Base-by-base conservation (phyloP, 768 basidiomycete genomes). In the Rhodotorula taiwanensis region DNA sequence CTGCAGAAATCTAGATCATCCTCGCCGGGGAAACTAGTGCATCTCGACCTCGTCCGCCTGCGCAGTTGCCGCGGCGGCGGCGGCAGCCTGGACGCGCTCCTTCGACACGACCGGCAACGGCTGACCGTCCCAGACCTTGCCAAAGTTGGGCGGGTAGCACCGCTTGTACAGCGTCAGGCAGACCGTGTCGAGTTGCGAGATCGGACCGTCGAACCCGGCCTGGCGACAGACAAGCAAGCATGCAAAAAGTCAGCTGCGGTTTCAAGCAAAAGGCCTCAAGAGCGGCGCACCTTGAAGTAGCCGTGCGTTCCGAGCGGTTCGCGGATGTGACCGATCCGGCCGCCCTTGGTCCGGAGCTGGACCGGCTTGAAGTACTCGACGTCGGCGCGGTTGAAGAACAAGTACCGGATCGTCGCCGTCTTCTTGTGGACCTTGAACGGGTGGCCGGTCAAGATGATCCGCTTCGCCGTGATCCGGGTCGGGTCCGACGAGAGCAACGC, bases 391-490 rank as follows among this genome's bases (percentile, higher is more conserved):
- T 93, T 86, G 82, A 99, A 98, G 79, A 98, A 98, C 89, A 99
- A 89, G 79, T 97, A 98, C 58, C 94, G 86, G 71, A 99, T 85
- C 10, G 94, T 98, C 4, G 93, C 94, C 9, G 89, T 90, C 79
- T 90, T 92, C 75, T 91, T 90, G 81, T 98, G 93, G 3, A 97
- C 85, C 73, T 92, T 93, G 83, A 91, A 88, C 1, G 94, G 94
- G 76, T 95, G 92, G 0, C 94, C 94, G 4, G 94, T 92, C 48
- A 99, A 80, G 67, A 97, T 82, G 76, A 94, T 83, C n/a, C 94
- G 85, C 76, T 99, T 99, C 49, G 90, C 85, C 63, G 92, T 82
- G 74, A 97, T 81, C 28, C 94, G 84, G 2, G 89, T 91, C 41
- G 94, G 89, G 76, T 97, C 92, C 5, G 92, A 83, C 72, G 84